Evolutionary conservation across 2,329 filamentous ascomycete species (phyloP), one percentile per base, ranked within the genome.

Genomic region (Phialophora tarda): DNA sequence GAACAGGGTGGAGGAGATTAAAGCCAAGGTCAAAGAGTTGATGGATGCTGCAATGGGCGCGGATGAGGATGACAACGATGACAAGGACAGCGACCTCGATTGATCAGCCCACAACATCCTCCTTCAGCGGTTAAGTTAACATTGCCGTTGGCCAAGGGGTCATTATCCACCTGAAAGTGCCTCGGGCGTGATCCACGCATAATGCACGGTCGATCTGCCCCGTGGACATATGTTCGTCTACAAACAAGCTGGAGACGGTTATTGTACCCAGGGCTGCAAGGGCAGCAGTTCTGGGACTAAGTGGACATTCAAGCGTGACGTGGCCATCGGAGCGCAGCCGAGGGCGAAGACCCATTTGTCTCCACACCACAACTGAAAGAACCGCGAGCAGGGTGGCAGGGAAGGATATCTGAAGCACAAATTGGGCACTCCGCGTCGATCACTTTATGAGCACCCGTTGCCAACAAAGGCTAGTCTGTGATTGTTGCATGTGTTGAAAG

Each of bases 1-100:
- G 53, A 71, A 68, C 62, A 72, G 73, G 50, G 72, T 73, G 38
- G 72, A 74, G 41, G 72, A 74, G 44, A 71, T 74, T 63, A 74
- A 74, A 57, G 59, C 62, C 24, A 66, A 65, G 30, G 72, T 74
- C 58, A 74, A 73, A 54, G 66, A 68, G 21, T 44, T 72, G 48
- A 74, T 74, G 72, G 71, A 74, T 59, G 60, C 65, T 26, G 72
- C 72, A 11, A 74, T 74, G 72, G 72, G 69, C 2, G 59, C 68
- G 61, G 71, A 70, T 41, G 71, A 73, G 26, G 71, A 72, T 14
- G 71, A 69, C 47, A 66, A 69, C 21, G 71, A 71, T 12, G 72
- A 74, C 67, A 72, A 70, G 59, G 72, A 74, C 62, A 69, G 66
- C 60, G 72, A 73, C 63, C 62, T 73, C 23, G 72, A 73, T 58